A percentile compares a stretch with the other conserved stretches of the same genome.
Conservation (phyloP, 179 eudicot genomes). For the Silene coronaria region DNA sequence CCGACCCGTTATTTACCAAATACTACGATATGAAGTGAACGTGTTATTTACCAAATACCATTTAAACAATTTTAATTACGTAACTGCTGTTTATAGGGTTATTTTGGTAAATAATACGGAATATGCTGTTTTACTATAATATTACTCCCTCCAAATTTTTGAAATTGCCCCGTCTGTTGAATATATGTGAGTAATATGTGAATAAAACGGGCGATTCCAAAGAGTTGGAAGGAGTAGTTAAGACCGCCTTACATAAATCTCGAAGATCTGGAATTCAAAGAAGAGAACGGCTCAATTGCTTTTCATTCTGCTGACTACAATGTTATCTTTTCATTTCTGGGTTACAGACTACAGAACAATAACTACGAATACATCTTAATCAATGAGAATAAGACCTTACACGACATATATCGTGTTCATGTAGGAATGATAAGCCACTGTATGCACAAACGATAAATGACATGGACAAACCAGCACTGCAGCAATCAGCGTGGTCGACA, state of each 20-base stretch:
- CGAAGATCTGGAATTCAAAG: not conserved
- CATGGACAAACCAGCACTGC: conserved; percentile 5
- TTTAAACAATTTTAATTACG: too few species aligned
- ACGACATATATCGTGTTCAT: not conserved
- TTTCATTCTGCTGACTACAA: conserved; percentile 9
- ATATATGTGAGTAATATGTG: too few species aligned
- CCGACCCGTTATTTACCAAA: too few species aligned
- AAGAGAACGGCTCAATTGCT: not conserved
- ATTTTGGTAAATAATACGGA: not conserved
- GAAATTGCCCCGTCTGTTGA: too few species aligned
- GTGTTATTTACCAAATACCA: too few species aligned
- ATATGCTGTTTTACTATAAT: not conserved
- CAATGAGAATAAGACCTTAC: not conserved
- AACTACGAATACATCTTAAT: not conserved
- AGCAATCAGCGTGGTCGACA: not conserved
- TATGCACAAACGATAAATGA: conserved; percentile 16
- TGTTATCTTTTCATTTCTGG: not conserved
- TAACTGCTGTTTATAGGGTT: not conserved
- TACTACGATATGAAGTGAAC: not conserved
- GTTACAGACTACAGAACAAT: conserved; percentile 8
- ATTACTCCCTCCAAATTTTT: too few species aligned
- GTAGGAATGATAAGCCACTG: conserved; percentile 20
- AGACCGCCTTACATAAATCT: too few species aligned
- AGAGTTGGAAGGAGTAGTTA: too few species aligned
- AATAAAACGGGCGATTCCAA: too few species aligned